phyloP scores from a whole-genome alignment of 352 stramenopile genomes.

The Halophytophthora polymorphica region DNA sequence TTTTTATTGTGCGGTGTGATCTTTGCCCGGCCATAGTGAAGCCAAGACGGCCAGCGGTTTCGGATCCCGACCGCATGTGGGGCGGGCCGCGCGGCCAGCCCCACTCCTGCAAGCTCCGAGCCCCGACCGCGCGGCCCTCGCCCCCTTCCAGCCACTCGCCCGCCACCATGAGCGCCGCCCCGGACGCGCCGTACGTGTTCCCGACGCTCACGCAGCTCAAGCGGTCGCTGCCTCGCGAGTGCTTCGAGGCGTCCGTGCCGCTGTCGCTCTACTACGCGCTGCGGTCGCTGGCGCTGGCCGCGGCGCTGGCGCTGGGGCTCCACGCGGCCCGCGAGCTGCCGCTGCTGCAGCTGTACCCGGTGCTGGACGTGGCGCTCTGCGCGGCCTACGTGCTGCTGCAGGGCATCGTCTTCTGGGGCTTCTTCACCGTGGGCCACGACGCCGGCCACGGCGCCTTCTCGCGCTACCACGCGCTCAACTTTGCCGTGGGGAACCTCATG shows the following conservation, averaged over 20 bases:
- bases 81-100: constrained; percentile 5
- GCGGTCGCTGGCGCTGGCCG: constrained; percentile 49
- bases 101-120: too few species aligned
- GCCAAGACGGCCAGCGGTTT: neutral
- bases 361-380: constrained; percentile 48
- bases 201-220: constrained; percentile 81
- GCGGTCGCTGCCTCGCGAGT: constrained; percentile 61
- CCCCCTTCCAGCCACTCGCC: neutral
- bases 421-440: constrained; percentile 83
- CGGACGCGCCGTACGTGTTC: constrained; percentile 44
- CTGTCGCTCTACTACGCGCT: constrained; percentile 74
- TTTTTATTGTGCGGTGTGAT: neutral
- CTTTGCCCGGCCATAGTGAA: constrained; percentile 1
- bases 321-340: constrained; percentile 36
- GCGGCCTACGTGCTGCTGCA: constrained; percentile 63
- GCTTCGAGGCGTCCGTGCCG: constrained; percentile 68
- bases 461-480: constrained; percentile 76
- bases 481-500: constrained; percentile 66
- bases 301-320: constrained; percentile 39
- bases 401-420: constrained; percentile 78
- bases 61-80: neutral
- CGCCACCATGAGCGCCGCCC: constrained; percentile 20
- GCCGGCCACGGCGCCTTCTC: constrained; percentile 80
- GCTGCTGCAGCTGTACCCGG: constrained; percentile 29
- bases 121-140: too few species aligned